Percentiles rank a stretch among this genome's conserved stretches.
These are phyloP conservation scores for Basidioascus undulatus DNA, from an alignment of 768 basidiomycete species.

Conservation along the genomic window DNA sequence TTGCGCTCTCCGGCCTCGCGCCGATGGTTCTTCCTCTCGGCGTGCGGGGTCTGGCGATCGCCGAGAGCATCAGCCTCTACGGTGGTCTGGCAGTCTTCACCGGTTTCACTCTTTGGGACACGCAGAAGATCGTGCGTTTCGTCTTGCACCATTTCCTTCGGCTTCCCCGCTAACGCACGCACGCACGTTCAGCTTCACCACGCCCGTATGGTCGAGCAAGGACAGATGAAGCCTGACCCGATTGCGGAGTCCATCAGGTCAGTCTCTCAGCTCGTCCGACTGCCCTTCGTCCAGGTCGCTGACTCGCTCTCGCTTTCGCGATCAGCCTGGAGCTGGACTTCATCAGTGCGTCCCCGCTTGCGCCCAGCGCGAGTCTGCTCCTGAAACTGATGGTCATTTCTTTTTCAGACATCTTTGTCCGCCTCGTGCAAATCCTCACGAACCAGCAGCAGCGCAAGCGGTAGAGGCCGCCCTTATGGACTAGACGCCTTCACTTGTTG, in stretches of 20 bases:
- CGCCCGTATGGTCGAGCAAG: constrained; percentile 45
- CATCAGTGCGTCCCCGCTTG: too few species aligned
- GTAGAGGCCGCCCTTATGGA: too few species aligned
- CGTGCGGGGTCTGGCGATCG: constrained; percentile 44
- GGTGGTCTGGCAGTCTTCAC: constrained; percentile 72
- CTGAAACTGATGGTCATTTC: too few species aligned
- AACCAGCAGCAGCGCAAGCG: too few species aligned
- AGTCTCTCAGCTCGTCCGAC: not conserved
- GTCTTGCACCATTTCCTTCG: not conserved
- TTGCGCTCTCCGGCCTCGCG: constrained; percentile 62
- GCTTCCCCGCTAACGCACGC: not conserved
- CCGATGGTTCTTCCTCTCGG: constrained; percentile 66
- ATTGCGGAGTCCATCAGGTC: constrained; percentile 40
- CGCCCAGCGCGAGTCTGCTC: too few species aligned
- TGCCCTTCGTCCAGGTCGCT: not conserved
- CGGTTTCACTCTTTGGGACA: constrained; percentile 69
- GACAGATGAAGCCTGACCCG: constrained; percentile 42
- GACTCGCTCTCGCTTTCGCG: constrained; percentile 8
- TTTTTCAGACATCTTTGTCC: too few species aligned
- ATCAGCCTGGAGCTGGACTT: constrained; percentile 51
- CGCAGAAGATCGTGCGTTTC: constrained; percentile 53
- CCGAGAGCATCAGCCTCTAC: constrained; percentile 58
- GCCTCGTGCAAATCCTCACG: too few species aligned
- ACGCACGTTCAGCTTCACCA: constrained; percentile 20
- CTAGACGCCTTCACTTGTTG: too few species aligned